Percentiles rank a stretch among this genome's conserved stretches.
These are phyloP conservation scores for Incumbomyces lentus DNA, from an alignment of 2,329 filamentous ascomycete genomes.

Conservation along the genomic window DNA sequence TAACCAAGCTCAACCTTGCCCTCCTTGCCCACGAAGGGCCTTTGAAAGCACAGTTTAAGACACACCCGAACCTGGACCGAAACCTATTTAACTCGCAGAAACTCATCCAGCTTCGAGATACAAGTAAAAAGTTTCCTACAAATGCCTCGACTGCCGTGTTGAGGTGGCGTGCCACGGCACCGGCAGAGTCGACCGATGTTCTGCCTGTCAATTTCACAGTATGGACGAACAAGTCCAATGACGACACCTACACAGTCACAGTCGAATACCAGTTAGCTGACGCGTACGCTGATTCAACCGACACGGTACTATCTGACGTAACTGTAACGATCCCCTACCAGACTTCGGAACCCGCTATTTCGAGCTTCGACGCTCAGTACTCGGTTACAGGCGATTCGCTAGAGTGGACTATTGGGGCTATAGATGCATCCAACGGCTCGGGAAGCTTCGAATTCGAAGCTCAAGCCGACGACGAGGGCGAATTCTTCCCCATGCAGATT, in stretches of 20 bases:
- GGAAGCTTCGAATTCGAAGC: constrained; percentile 96
- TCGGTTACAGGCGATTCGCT: constrained; percentile 86
- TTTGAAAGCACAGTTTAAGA: constrained; percentile 66
- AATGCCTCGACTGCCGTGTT: constrained; percentile 91
- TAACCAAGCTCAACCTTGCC: constrained; percentile 85
- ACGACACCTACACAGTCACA: constrained; percentile 76
- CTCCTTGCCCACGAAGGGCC: constrained; percentile 61
- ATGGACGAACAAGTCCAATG: constrained; percentile 84
- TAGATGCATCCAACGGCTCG: constrained; percentile 70
- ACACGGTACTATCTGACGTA: constrained; percentile 61
- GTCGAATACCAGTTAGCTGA: constrained; percentile 92
- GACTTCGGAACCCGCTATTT: constrained; percentile 74
- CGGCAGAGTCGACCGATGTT: constrained; percentile 66
- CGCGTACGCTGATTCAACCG: constrained; percentile 6
- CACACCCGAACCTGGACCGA: constrained; percentile 94
- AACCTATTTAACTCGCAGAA: constrained; percentile 72
- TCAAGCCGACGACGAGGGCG: constrained; percentile 72
- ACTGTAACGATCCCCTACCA: constrained; percentile 78
- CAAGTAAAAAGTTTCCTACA: constrained; percentile 77
- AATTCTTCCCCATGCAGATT: constrained; percentile 97
- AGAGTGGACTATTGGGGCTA: constrained; percentile 84
- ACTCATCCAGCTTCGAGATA: constrained; percentile 81
- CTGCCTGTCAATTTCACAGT: constrained; percentile 94
- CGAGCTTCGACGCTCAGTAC: constrained; percentile 88
- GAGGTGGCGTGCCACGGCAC: constrained; percentile 79